phyloP scores from a whole-genome alignment of 371 early-diverging fungal genomes.

The Coemansia sp. region DNA sequence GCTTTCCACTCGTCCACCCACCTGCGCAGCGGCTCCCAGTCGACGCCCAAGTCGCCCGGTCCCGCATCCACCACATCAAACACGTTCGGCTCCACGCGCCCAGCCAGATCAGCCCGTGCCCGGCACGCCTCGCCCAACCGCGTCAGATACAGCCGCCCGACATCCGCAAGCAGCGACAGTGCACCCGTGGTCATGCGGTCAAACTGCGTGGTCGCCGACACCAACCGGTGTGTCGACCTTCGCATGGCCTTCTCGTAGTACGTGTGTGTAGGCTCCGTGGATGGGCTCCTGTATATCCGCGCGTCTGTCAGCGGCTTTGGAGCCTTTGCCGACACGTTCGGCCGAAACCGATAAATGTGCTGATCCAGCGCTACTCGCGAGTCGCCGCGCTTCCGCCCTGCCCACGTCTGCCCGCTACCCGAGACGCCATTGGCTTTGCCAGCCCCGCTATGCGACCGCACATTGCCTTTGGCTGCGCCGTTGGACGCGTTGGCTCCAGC shows the following conservation, averaged over 20 bases:
- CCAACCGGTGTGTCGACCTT: slow-evolving; percentile 30
- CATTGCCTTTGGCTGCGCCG: neutral
- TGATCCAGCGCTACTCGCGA: neutral
- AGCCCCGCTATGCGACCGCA: neutral
- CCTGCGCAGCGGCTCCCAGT: slow-evolving; percentile 16
- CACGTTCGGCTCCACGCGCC: slow-evolving; percentile 35
- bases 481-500: neutral
- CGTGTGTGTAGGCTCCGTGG: slow-evolving; percentile 14
- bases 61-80: slow-evolving; percentile 27
- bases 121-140: slow-evolving; percentile 45
- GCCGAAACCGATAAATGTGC: neutral
- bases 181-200: slow-evolving; percentile 33
- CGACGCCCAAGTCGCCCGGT: slow-evolving; percentile 21
- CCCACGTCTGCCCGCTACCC: neutral
- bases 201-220: slow-evolving; percentile 41
- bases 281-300: slow-evolving; percentile 14
- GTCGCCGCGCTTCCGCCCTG: slow-evolving; percentile 1
- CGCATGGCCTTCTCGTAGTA: slow-evolving; percentile 41
- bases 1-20: slow-evolving; percentile 38
- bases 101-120: slow-evolving; percentile 40
- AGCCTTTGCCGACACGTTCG: slow-evolving; percentile 7
- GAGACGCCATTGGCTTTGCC: neutral
- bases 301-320: slow-evolving; percentile 21
- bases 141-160: slow-evolving; percentile 39
- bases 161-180: slow-evolving; percentile 32